These are phyloP conservation scores for Phylloporus scabripes DNA, from an alignment of 768 basidiomycete genomes.

Conservation along the genomic window DNA sequence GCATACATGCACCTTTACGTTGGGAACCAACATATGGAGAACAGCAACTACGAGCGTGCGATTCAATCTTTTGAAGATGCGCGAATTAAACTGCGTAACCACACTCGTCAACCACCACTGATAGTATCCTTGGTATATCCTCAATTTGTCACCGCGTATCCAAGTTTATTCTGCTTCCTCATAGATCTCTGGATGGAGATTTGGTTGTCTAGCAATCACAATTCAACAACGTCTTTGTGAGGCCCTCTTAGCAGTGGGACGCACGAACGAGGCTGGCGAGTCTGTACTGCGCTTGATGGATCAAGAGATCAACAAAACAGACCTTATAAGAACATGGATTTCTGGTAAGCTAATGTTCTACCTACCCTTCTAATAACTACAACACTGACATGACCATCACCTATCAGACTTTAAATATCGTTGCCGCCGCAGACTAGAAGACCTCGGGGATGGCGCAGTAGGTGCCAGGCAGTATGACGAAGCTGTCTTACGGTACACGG, in stretches of 20 bases:
- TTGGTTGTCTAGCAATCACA: background rate
- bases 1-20: background rate
- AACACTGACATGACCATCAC: too few relatives aligned
- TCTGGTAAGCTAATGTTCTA: background rate
- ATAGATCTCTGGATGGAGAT: constrained; percentile 8
- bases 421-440: too few relatives aligned
- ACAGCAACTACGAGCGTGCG: background rate
- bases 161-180: background rate
- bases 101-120: background rate
- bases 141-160: background rate
- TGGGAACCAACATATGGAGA: background rate
- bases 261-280: background rate
- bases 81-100: background rate
- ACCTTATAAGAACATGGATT: too few relatives aligned
- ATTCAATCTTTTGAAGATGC: background rate
- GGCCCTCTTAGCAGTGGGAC: background rate
- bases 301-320: background rate
- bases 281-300: background rate
- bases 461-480: too few relatives aligned
- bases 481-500: too few relatives aligned
- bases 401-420: too few relatives aligned
- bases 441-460: too few relatives aligned
- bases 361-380: too few relatives aligned
- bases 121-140: background rate
- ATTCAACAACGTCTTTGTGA: constrained; percentile 3